Conservation (phyloP, 1,139 yeast genomes). For the Kodamaea fungicola region DNA sequence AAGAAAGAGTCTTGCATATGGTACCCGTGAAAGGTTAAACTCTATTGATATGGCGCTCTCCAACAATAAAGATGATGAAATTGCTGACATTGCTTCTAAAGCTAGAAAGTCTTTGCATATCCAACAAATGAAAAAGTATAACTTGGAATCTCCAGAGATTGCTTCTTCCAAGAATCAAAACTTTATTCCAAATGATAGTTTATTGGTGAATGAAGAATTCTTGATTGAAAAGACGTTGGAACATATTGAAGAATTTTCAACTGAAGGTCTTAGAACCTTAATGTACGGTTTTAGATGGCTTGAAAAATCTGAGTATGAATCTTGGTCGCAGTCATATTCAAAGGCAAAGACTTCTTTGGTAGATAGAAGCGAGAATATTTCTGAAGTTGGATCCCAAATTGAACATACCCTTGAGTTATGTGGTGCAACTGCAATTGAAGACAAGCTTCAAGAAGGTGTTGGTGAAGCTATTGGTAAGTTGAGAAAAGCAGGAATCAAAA, state of each 20-base stretch:
- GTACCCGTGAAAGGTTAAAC: constrained; percentile 22
- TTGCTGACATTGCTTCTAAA: constrained; percentile 55
- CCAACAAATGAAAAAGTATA: constrained; percentile 58
- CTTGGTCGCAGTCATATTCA: constrained; percentile 65
- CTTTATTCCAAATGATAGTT: constrained; percentile 54
- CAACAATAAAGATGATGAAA: constrained; percentile 51
- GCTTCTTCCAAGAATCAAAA: not conserved
- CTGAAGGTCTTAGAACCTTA: constrained; percentile 90
- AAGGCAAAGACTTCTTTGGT: constrained; percentile 75
- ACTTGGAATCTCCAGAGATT: constrained; percentile 22
- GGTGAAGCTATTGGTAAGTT: constrained; percentile 90
- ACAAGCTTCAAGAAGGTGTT: constrained; percentile 92
- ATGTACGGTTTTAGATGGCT: constrained; percentile 80
- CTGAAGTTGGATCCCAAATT: constrained; percentile 65
- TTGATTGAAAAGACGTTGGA: constrained; percentile 80
- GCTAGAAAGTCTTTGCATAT: constrained; percentile 63
- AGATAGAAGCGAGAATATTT: constrained; percentile 65
- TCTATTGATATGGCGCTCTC: constrained; percentile 58
- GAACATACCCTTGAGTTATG: constrained; percentile 65
- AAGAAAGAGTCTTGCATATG: constrained; percentile 21
- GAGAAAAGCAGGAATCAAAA: constrained; percentile 85
- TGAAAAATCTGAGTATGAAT: constrained; percentile 51
- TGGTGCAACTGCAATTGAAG: constrained; percentile 98
- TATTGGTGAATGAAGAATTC: constrained; percentile 72
- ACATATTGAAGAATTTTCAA: constrained; percentile 89